Evolutionary conservation across 306 rosid species (phyloP).

Genomic region (Psophocarpus tetragonolobus): DNA sequence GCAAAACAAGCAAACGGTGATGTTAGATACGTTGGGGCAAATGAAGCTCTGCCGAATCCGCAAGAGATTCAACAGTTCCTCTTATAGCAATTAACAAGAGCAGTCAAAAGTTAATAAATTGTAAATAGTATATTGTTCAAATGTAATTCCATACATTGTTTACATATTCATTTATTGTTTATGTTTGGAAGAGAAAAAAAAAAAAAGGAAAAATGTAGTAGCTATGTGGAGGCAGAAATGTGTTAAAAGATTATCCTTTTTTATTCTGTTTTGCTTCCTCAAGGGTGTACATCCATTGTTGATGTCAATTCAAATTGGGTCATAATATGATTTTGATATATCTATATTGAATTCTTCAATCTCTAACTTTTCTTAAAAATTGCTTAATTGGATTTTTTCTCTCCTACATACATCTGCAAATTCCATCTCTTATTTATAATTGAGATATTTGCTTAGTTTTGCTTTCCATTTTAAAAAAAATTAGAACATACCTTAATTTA

Average conservation of each 20-base stretch:
- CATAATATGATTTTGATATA: not conserved
- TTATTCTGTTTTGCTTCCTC: not conserved
- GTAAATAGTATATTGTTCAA: constrained; percentile 66
- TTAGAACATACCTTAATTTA: too few species aligned
- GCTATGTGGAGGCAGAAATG: constrained; percentile 32
- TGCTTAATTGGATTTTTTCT: too few species aligned
- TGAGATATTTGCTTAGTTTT: too few species aligned
- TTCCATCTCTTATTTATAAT: too few species aligned
- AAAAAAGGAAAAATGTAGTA: not conserved
- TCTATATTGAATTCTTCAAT: not conserved
- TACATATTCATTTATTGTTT: constrained; percentile 47
- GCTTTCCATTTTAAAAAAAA: too few species aligned
- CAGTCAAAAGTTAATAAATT: constrained; percentile 42
- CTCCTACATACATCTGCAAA: too few species aligned
- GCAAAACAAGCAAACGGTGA: constrained; percentile 85
- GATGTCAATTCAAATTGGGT: not conserved
- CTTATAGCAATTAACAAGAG: constrained; percentile 86
- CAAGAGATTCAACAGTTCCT: constrained; percentile 95
- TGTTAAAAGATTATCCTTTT: constrained; percentile 10
- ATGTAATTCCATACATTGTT: constrained; percentile 43
- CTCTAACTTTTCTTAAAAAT: too few species aligned
- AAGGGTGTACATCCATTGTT: not conserved
- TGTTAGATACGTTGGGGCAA: constrained; percentile 58
- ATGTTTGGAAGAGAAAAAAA: not conserved
- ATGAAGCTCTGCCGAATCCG: constrained; percentile 83